These are phyloP conservation scores for Ophiocordyceps robertsii DNA, from an alignment of 2,329 filamentous ascomycete species.

Conservation along the genomic window DNA sequence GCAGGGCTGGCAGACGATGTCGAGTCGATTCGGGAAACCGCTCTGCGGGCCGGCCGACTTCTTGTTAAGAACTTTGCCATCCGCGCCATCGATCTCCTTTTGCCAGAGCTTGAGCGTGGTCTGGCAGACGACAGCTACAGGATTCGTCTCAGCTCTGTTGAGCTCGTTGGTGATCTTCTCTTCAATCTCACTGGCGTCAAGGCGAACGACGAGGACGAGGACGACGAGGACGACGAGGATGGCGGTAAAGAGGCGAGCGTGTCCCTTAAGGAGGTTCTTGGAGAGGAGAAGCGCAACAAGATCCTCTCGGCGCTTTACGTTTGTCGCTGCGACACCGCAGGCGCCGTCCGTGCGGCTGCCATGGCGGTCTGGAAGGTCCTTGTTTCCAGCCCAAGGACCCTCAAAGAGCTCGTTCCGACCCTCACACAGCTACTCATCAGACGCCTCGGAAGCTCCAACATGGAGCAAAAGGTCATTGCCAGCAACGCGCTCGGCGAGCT, in stretches of 20 bases:
- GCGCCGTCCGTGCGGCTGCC: conserved; percentile 76
- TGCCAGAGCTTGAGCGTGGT: conserved; percentile 90
- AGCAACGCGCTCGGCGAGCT: conserved; percentile 93
- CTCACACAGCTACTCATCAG: conserved; percentile 91
- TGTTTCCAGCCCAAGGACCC: conserved; percentile 78
- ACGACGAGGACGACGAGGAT: conserved; percentile 67
- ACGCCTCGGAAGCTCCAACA: conserved; percentile 85
- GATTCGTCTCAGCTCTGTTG: conserved; percentile 95
- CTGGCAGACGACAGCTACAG: conserved; percentile 96
- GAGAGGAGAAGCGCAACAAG: conserved; percentile 92
- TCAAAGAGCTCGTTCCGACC: conserved; percentile 91
- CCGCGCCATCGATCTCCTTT: conserved; percentile 81
- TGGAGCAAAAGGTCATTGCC: conserved; percentile 98
- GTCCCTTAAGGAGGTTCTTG: conserved; percentile 86
- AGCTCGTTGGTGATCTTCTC: conserved; percentile 87
- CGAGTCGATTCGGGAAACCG: conserved; percentile 94
- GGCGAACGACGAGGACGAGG: conserved; percentile 60
- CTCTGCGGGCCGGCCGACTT: conserved; percentile 80
- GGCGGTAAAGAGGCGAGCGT: conserved; percentile 73
- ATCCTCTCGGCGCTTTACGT: conserved; percentile 96
- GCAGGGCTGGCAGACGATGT: conserved; percentile 90
- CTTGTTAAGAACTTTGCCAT: conserved; percentile 98
- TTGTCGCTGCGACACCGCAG: conserved; percentile 92
- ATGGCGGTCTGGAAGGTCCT: conserved; percentile 94
- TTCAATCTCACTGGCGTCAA: conserved; percentile 97